Percentiles rank a stretch among this genome's conserved stretches.
Conservation (phyloP, 2,329 filamentous ascomycete genomes). For the Ophiostoma angusticollis region DNA sequence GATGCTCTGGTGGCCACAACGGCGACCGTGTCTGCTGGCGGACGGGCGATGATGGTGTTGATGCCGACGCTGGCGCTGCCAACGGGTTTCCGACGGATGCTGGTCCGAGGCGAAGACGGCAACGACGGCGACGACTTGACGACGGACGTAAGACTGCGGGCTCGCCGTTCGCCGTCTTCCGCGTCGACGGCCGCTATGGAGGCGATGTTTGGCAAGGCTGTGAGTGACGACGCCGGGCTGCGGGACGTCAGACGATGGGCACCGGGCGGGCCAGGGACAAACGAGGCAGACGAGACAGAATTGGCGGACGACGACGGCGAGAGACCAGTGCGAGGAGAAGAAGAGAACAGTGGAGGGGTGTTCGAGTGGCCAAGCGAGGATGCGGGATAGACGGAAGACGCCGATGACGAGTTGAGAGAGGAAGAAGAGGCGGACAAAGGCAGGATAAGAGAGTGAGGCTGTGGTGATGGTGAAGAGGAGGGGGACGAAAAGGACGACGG, state of each 20-base stretch:
- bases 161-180: too few relatives aligned
- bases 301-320: constrained; percentile 1
- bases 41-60: not conserved
- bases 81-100: constrained; percentile 49
- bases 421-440: not conserved
- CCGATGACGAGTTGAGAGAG: constrained; percentile 1
- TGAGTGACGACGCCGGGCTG: constrained; percentile 6
- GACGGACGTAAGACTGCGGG: not conserved
- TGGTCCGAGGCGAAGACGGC: not conserved
- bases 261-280: not conserved
- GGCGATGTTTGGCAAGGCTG: constrained; percentile 5
- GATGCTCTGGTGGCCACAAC: not conserved
- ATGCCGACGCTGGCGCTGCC: constrained; percentile 34
- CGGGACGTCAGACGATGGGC: not conserved
- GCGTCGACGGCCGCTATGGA: not conserved
- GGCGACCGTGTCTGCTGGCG: not conserved
- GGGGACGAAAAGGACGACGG: not conserved
- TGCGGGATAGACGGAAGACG: constrained; percentile 2
- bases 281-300: not conserved
- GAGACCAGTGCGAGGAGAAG: not conserved
- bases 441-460: not conserved
- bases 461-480: not conserved
- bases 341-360: too few relatives aligned
- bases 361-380: too few relatives aligned
- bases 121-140: not conserved